phyloP scores from a whole-genome alignment of 2,329 filamentous ascomycete species.

The Biscogniauxia mediterranea region DNA sequence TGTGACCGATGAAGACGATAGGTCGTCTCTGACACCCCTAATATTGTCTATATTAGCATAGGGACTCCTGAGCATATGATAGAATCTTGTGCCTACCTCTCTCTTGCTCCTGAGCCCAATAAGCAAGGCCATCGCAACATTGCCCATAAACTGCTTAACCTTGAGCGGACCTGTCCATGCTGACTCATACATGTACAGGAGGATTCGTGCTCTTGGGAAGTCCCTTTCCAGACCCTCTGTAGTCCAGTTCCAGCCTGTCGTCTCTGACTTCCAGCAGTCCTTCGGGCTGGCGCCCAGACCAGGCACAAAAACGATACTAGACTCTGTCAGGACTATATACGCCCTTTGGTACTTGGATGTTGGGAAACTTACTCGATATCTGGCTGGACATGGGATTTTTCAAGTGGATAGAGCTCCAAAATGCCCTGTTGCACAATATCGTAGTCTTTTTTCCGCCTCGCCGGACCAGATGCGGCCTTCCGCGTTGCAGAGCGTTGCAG shows the following conservation, averaged over 20 bases:
- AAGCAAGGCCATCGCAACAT: conserved; percentile 38
- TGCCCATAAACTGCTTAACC: conserved; percentile 41
- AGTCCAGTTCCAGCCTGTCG: conserved; percentile 41
- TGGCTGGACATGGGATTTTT: conserved; percentile 27
- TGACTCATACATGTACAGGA: conserved; percentile 43
- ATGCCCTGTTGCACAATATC: conserved; percentile 39
- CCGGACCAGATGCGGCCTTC: conserved; percentile 23
- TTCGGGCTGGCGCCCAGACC: conserved; percentile 40
- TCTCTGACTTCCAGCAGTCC: conserved; percentile 39
- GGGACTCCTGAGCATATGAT: neutral
- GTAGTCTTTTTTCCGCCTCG: conserved; percentile 33
- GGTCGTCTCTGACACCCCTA: conserved; percentile 34
- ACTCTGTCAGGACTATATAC: conserved; percentile 10
- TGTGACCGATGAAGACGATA: conserved; percentile 43
- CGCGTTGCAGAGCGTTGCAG: conserved; percentile 27
- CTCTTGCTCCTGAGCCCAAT: conserved; percentile 35
- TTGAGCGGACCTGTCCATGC: conserved; percentile 40
- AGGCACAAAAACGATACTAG: conserved; percentile 40
- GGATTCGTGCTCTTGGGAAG: conserved; percentile 39
- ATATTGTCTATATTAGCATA: conserved; percentile 3
- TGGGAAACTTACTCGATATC: conserved; percentile 36
- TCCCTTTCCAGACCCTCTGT: conserved; percentile 38
- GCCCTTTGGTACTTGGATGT: neutral
- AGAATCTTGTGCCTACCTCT: conserved; percentile 28
- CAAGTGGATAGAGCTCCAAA: conserved; percentile 37